These are phyloP conservation scores for Hypsizygus ulmarius DNA, from an alignment of 1,284 basidiomycete species.

Conservation along the genomic window DNA sequence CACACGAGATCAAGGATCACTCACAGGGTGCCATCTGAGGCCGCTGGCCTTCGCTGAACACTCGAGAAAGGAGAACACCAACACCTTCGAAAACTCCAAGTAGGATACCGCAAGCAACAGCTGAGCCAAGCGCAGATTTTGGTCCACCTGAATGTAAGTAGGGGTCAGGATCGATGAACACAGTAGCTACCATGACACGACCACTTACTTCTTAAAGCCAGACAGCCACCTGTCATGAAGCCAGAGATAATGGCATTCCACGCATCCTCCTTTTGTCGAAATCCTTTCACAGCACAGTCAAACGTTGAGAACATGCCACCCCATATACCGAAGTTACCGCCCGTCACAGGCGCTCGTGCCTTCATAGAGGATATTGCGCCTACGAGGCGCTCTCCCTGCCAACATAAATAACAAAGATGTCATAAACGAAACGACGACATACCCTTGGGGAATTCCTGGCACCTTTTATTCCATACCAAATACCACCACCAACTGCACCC, in stretches of 20 bases:
- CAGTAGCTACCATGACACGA: neutral
- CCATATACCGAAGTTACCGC: constrained; percentile 98
- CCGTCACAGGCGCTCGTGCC: constrained; percentile 96
- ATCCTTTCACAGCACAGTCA: constrained; percentile 97
- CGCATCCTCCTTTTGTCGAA: constrained; percentile 97
- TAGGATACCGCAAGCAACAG: constrained; percentile 94
- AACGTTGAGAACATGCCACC: constrained; percentile 97
- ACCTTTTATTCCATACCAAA: constrained; percentile 99
- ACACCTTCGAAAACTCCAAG: constrained; percentile 97
- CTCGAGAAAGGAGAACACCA: constrained; percentile 81
- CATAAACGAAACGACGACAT: constrained; percentile 30
- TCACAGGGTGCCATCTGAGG: constrained; percentile 62
- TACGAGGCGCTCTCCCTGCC: constrained; percentile 87
- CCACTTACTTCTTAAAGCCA: constrained; percentile 89
- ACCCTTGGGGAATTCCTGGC: constrained; percentile 95
- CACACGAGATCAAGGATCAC: constrained; percentile 17
- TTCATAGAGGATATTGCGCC: constrained; percentile 97
- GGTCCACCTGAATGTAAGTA: constrained; percentile 71
- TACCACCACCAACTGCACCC: constrained; percentile 94
- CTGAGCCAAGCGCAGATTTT: constrained; percentile 84
- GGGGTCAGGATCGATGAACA: constrained; percentile 1
- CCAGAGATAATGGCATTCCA: constrained; percentile 99
- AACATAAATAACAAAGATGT: constrained; percentile 4
- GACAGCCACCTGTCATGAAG: constrained; percentile 96
- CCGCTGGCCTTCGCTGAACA: constrained; percentile 80